Base-by-base conservation (phyloP, 179 eudicot species). In the Camellia oleifera region DNA sequence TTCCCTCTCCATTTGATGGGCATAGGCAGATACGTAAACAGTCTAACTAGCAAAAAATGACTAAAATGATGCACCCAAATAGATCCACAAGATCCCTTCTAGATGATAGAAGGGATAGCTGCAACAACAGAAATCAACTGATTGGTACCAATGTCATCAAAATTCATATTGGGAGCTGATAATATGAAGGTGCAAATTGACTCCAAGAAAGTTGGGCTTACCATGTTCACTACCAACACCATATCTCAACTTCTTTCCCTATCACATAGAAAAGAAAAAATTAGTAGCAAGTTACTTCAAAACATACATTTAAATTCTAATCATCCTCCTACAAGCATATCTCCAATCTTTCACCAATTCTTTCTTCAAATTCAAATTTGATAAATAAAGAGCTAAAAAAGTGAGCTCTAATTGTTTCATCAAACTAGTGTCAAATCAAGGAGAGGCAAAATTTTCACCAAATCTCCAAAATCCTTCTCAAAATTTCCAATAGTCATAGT, bases 1-100 rank as follows among this genome's bases (percentile, higher is more conserved):
- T 58, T 79, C 83, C 65, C 85, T 78, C 77, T 86, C 88, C 85
- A 83, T 81, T 60, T 79, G 84, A 79, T 72, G 75, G 26, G 54
- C 87, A 71, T 69, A 70, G 2, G 76, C 80, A 5, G 81, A 82
- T 72, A 84, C 64, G 10, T 4, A 18, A 57, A 12, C 14, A 48
- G 14, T 11, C 48, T 4, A 12, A 56, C 5, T 12, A 48, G 56
- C 57, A 32, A 52, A 32, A 5, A 56, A 17, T 4, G n/a, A 20
- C 66, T 68, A 46, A 54, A 77, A 12, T 54, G 15, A 26, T 26
- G 32, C 14, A 70, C 57, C 45, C 12, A 14, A 45, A 62, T 20
- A 20, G 15, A 46, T 63, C 78, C 65, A 73, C 76, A 64, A 44
- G 3, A 45, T 18, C 81, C 62, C 76, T 69, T 20, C 76, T 23